phyloP scores from a whole-genome alignment of 1,139 yeast genomes.

The Pichia sp. region DNA sequence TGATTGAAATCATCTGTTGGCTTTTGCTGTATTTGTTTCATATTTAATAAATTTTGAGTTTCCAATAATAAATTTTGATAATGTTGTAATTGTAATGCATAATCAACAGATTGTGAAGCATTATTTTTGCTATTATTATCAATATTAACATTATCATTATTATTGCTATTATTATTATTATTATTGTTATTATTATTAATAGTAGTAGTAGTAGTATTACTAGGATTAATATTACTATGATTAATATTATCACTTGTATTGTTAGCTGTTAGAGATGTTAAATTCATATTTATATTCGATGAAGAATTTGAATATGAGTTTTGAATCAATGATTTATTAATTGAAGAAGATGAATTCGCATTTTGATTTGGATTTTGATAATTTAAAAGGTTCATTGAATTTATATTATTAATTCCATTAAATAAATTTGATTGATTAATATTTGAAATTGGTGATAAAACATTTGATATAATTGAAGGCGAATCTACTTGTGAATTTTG shows the following conservation, averaged over 20 bases:
- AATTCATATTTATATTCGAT: too few relatives aligned
- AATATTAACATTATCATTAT: constrained; percentile 7
- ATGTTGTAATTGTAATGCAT: constrained; percentile 28
- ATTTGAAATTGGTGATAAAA: constrained; percentile 21
- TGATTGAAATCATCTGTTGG: not conserved
- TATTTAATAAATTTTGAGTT: constrained; percentile 21
- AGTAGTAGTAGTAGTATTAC: not conserved
- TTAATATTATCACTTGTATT: not conserved
- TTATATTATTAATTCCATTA: not conserved
- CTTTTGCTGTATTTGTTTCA: constrained; percentile 16
- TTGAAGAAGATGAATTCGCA: not conserved
- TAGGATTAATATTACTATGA: too few relatives aligned
- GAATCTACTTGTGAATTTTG: constrained; percentile 17
- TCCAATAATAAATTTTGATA: constrained; percentile 28
- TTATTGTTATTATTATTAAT: constrained; percentile 15
- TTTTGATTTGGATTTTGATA: too few relatives aligned
- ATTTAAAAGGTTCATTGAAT: not conserved
- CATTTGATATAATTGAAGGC: constrained; percentile 15
- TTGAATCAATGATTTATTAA: too few relatives aligned
- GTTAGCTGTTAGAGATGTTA: too few relatives aligned
- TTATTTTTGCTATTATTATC: constrained; percentile 6
- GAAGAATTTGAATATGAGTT: too few relatives aligned
- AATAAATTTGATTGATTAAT: not conserved
- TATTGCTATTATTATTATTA: constrained; percentile 2
- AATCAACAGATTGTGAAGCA: constrained; percentile 24